Evolutionary conservation across 495 filamentous ascomycete species (phyloP).

Genomic region (Podospora pseudopauciseta): DNA sequence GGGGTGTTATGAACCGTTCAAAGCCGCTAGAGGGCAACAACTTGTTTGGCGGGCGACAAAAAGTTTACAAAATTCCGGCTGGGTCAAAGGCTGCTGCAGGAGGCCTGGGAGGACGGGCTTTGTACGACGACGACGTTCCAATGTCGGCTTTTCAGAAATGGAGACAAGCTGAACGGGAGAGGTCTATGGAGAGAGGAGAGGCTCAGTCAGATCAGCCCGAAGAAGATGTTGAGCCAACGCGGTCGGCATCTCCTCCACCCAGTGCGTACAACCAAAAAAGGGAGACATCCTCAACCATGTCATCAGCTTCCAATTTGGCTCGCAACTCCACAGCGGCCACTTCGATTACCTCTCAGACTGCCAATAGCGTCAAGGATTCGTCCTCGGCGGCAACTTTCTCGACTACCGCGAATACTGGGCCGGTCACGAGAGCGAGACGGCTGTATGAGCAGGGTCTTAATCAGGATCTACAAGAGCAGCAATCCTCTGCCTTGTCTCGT

Average conservation of each 20-base stretch:
- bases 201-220: slow-evolving; percentile 33
- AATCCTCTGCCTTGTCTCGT: slow-evolving; percentile 68
- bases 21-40: slow-evolving; percentile 88
- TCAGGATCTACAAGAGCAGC: slow-evolving; percentile 77
- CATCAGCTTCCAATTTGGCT: slow-evolving; percentile 64
- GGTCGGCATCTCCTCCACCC: slow-evolving; percentile 57
- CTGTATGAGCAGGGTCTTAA: slow-evolving; percentile 84
- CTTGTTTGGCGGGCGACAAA: slow-evolving; percentile 92
- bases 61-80: slow-evolving; percentile 84
- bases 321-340: slow-evolving; percentile 88
- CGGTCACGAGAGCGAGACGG: slow-evolving; percentile 64
- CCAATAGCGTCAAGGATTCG: slow-evolving; percentile 46
- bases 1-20: slow-evolving; percentile 78
- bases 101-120: slow-evolving; percentile 62
- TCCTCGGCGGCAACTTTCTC: slow-evolving; percentile 36
- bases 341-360: slow-evolving; percentile 75
- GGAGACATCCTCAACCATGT: slow-evolving; percentile 83
- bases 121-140: slow-evolving; percentile 84
- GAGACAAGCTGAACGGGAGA: slow-evolving; percentile 54
- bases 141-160: slow-evolving; percentile 75
- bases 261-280: slow-evolving; percentile 67
- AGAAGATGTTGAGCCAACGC: slow-evolving; percentile 41
- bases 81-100: slow-evolving; percentile 40
- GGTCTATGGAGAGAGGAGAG: slow-evolving; percentile 31
- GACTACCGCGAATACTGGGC: slow-evolving; percentile 29